phyloP scores from a whole-genome alignment of 2,329 filamentous ascomycete genomes.

The Colletotrichum tropicicola region DNA sequence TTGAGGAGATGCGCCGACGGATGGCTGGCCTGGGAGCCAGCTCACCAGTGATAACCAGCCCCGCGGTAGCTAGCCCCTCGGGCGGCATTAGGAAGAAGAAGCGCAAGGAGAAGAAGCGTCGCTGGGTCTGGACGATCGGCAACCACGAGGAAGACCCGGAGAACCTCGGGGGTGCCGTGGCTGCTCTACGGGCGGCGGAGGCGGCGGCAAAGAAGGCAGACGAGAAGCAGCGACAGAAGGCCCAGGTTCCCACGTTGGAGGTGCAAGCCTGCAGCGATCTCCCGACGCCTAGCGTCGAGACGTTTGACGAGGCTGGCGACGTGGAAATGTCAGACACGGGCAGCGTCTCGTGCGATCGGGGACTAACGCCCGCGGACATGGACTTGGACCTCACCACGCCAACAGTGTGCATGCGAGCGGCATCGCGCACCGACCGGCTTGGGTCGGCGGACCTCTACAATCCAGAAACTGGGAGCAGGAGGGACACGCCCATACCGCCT shows the following conservation, averaged over 20 bases:
- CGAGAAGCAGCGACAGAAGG: conserved; percentile 3
- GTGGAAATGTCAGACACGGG: conserved; percentile 61
- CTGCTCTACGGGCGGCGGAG: conserved; percentile 47
- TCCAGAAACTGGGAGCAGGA: conserved; percentile 38
- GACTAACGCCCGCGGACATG: conserved; percentile 39
- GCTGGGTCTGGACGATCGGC: conserved; percentile 74
- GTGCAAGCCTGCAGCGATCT: conserved; percentile 37
- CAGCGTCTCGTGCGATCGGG: conserved; percentile 44
- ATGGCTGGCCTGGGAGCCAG: conserved; percentile 59
- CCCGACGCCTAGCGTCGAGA: conserved; percentile 52
- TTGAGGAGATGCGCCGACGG: conserved; percentile 69
- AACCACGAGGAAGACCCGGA: conserved; percentile 57
- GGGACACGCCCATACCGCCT: conserved; percentile 46
- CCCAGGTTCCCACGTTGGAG: conserved; percentile 7
- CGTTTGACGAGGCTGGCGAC: conserved; percentile 45
- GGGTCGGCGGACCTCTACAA: conserved; percentile 39
- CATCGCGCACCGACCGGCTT: conserved; percentile 32
- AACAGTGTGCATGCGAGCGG: conserved; percentile 36
- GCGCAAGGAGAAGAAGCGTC: conserved; percentile 66
- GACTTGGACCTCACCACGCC: conserved; percentile 52
- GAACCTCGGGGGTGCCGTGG: conserved; percentile 52
- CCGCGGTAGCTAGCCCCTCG: conserved; percentile 41
- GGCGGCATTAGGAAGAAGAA: conserved; percentile 62
- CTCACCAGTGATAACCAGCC: conserved; percentile 42
- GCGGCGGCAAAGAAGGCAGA: conserved; percentile 33